A percentile compares a stretch with the other conserved stretches of the same genome.
Conservation (phyloP, 2,329 filamentous ascomycete genomes). For the Trichophyton verrucosum region DNA sequence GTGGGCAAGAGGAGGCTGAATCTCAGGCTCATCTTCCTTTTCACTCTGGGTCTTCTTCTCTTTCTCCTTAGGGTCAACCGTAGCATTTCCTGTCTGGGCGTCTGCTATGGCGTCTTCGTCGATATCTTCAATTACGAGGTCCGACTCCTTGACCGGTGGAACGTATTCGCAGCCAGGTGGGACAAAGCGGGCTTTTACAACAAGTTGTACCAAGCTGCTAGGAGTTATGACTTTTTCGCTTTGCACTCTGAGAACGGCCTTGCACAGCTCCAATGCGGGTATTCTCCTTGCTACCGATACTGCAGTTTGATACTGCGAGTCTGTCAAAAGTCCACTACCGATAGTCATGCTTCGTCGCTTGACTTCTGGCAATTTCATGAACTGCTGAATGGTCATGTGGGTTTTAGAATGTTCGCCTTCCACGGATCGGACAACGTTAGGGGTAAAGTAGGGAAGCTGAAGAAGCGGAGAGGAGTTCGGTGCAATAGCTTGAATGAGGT, state of each 20-base stretch:
- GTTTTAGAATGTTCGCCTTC: constrained; percentile 52
- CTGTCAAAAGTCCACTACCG: constrained; percentile 55
- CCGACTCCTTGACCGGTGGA: constrained; percentile 60
- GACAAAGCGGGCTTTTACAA: constrained; percentile 88
- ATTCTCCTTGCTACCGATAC: constrained; percentile 70
- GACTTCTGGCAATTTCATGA: constrained; percentile 70
- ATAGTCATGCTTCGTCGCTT: constrained; percentile 61
- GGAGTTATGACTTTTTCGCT: constrained; percentile 90
- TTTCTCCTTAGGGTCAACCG: constrained; percentile 52
- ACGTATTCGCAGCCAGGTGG: constrained; percentile 69
- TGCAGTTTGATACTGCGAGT: constrained; percentile 63
- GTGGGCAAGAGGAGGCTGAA: constrained; percentile 73
- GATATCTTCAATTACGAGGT: constrained; percentile 82
- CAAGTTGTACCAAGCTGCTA: constrained; percentile 80
- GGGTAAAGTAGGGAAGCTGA: constrained; percentile 78
- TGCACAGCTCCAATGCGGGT: constrained; percentile 70
- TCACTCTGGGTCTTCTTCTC: constrained; percentile 45
- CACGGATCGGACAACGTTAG: constrained; percentile 38
- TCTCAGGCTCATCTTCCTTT: constrained; percentile 39
- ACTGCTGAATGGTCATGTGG: constrained; percentile 70
- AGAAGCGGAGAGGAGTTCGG: constrained; percentile 77
- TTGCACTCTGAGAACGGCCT: constrained; percentile 96
- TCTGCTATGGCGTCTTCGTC: constrained; percentile 84
- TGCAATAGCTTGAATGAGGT: constrained; percentile 76
- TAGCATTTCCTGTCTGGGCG: constrained; percentile 49